These are phyloP conservation scores for Ceratobasidium sp. DNA, from an alignment of 1,284 basidiomycete species.

Conservation along the genomic window DNA sequence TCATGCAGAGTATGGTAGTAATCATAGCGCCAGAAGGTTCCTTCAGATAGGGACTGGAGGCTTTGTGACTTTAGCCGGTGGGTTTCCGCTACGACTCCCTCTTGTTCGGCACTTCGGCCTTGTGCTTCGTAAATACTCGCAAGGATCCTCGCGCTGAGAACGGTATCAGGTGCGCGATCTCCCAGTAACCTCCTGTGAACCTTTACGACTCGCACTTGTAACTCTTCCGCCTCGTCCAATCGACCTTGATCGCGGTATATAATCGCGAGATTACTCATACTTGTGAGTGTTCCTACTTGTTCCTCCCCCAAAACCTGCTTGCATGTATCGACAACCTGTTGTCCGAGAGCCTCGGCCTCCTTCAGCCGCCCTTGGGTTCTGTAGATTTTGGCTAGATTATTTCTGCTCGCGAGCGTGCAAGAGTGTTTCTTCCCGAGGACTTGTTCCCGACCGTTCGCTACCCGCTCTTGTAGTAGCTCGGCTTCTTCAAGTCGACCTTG, in stretches of 20 bases:
- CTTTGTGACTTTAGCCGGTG: too few species aligned
- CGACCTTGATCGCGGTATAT: too few species aligned
- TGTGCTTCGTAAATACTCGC: not conserved
- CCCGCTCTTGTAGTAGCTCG: not conserved
- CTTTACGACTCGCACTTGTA: not conserved
- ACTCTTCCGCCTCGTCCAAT: too few species aligned
- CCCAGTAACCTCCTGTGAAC: not conserved
- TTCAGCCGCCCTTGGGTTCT: not conserved
- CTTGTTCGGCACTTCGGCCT: too few species aligned
- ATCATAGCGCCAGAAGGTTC: too few species aligned
- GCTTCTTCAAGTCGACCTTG: not conserved
- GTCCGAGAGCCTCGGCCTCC: not conserved
- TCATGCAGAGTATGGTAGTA: too few species aligned
- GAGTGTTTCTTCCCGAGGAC: too few species aligned
- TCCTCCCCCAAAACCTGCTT: conserved; percentile 3
- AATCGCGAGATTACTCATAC: too few species aligned
- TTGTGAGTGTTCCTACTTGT: not conserved
- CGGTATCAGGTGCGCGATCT: not conserved
- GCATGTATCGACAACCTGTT: not conserved
- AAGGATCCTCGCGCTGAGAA: not conserved
- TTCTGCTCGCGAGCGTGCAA: not conserved
- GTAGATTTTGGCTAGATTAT: not conserved
- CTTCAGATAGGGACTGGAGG: too few species aligned
- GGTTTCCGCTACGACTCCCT: too few species aligned
- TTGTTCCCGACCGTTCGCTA: too few species aligned